phyloP scores from a whole-genome alignment of 2,329 filamentous ascomycete genomes.

The Atkinsonella hypoxylon region DNA sequence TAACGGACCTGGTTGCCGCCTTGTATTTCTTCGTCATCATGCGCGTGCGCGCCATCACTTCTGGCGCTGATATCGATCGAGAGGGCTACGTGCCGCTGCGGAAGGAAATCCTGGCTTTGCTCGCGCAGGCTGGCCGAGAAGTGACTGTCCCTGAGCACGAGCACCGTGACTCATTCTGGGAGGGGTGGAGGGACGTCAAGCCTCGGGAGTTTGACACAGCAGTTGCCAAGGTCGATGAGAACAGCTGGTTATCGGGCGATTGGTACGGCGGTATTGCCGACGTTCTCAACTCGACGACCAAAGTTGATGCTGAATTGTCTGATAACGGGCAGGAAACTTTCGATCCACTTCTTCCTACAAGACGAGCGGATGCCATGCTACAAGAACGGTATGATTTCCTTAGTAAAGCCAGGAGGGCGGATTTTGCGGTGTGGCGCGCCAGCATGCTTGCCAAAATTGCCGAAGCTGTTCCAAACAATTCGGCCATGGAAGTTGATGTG shows the following conservation, averaged over 20 bases:
- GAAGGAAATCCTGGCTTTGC: constrained; percentile 33
- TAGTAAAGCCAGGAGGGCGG: constrained; percentile 46
- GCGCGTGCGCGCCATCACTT: constrained; percentile 30
- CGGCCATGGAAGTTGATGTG: constrained; percentile 25
- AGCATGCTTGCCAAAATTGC: constrained; percentile 45
- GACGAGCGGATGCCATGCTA: constrained; percentile 57
- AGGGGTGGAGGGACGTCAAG: constrained; percentile 37
- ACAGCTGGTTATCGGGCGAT: constrained; percentile 46
- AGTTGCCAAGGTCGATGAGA: constrained; percentile 43
- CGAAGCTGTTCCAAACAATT: constrained; percentile 21
- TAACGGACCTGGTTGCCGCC: constrained; percentile 45
- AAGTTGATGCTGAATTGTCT: constrained; percentile 22
- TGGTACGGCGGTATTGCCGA: constrained; percentile 53
- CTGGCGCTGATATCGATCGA: constrained; percentile 26
- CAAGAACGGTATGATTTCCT: constrained; percentile 63
- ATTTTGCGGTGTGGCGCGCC: constrained; percentile 54
- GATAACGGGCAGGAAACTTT: constrained; percentile 20
- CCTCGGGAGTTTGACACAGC: constrained; percentile 49
- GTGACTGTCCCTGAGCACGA: constrained; percentile 25
- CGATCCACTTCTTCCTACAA: constrained; percentile 25
- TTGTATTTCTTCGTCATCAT: constrained; percentile 49
- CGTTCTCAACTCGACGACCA: constrained; percentile 26
- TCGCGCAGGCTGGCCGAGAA: constrained; percentile 29
- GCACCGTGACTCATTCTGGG: constrained; percentile 36
- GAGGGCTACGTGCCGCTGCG: constrained; percentile 32